phyloP scores from a whole-genome alignment of 75 land plant genomes.

The Gnetum montanum region DNA sequence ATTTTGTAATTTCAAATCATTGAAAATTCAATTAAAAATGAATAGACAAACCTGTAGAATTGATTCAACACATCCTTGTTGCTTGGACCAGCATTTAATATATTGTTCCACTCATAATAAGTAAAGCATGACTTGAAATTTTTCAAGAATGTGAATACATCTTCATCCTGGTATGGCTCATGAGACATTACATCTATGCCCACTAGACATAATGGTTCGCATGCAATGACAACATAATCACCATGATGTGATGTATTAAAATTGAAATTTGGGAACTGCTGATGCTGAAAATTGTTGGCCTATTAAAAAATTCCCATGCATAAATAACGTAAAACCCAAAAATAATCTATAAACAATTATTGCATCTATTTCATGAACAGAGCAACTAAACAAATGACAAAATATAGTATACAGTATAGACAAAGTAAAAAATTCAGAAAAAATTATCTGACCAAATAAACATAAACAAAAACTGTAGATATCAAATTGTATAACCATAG shows the following conservation, averaged over 20 bases:
- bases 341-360: neutral
- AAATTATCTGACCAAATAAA: no score
- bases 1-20: no score
- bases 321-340: slow-evolving; percentile 4
- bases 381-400: no score
- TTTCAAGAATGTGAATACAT: slow-evolving; percentile 27
- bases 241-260: slow-evolving; percentile 88
- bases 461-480: no score
- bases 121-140: slow-evolving; percentile 61
- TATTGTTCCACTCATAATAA: slow-evolving; percentile 52
- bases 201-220: slow-evolving; percentile 72
- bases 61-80: slow-evolving; percentile 25
- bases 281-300: slow-evolving; percentile 13
- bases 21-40: no score
- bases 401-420: no score
- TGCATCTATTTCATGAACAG: neutral
- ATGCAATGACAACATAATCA: slow-evolving; percentile 81
- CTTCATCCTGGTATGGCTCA: slow-evolving; percentile 19
- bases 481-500: no score
- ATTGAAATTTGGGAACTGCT: slow-evolving; percentile 66
- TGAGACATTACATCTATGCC: slow-evolving; percentile 73
- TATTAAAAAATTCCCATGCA: slow-evolving; percentile 7
- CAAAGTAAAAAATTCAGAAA: no score
- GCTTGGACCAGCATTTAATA: slow-evolving; percentile 37
- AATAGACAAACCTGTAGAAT: slow-evolving; percentile 95